Conservation (phyloP, 1,139 yeast genomes). For the Suhomyces atakaporum region DNA sequence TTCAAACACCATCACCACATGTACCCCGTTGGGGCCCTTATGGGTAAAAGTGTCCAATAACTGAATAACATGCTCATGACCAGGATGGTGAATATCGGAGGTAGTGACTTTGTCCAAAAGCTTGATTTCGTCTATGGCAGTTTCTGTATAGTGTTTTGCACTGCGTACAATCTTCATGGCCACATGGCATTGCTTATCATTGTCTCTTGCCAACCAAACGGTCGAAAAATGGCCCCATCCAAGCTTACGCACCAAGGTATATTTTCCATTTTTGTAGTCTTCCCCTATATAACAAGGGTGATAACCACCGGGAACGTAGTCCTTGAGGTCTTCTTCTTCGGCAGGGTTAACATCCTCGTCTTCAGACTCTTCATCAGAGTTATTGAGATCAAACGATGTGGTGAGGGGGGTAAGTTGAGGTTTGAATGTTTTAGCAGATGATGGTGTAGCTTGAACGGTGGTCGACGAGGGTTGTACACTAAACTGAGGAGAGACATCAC, state of each 20-base stretch:
- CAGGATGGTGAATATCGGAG: slow-evolving; percentile 33
- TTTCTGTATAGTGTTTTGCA: slow-evolving; percentile 41
- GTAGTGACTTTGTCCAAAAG: slow-evolving; percentile 37
- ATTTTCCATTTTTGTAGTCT: slow-evolving; percentile 35
- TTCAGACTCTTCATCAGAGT: slow-evolving; percentile 25
- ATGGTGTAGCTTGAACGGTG: slow-evolving; percentile 22
- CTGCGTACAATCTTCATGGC: slow-evolving; percentile 47
- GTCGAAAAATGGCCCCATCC: slow-evolving; percentile 58
- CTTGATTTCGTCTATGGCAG: slow-evolving; percentile 46
- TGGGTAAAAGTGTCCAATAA: slow-evolving; percentile 44
- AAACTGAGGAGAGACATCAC: background rate
- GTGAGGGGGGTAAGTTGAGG: slow-evolving; percentile 41
- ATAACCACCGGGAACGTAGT: slow-evolving; percentile 45
- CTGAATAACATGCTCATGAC: slow-evolving; percentile 43
- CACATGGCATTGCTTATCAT: slow-evolving; percentile 38
- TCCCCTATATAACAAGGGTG: slow-evolving; percentile 46
- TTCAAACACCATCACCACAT: slow-evolving; percentile 48
- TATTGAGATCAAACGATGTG: slow-evolving; percentile 30
- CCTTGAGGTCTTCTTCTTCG: slow-evolving; percentile 40
- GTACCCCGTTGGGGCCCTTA: slow-evolving; percentile 44
- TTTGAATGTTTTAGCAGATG: slow-evolving; percentile 33
- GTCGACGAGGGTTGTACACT: slow-evolving; percentile 17
- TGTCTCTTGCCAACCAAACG: slow-evolving; percentile 50
- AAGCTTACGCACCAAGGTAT: slow-evolving; percentile 39
- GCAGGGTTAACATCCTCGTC: slow-evolving; percentile 33